These are phyloP conservation scores for Aspergillus sp. DNA, from an alignment of 2,329 filamentous ascomycete genomes.

Conservation along the genomic window DNA sequence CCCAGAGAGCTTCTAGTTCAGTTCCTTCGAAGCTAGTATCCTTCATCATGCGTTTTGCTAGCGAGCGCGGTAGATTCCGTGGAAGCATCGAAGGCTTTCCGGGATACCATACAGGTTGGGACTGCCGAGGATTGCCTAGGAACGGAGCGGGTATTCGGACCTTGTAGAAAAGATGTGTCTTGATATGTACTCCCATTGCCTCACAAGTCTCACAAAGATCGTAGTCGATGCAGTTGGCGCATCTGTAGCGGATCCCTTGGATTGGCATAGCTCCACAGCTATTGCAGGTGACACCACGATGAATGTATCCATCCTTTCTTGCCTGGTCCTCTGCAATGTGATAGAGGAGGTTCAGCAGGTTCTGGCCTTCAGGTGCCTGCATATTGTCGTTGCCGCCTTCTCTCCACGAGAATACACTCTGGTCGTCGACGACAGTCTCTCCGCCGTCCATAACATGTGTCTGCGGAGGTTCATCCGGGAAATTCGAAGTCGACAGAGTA, in stretches of 20 bases:
- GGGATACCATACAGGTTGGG: conserved; percentile 82
- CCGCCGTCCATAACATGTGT: conserved; percentile 30
- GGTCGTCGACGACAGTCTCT: conserved; percentile 42
- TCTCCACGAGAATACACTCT: conserved; percentile 47
- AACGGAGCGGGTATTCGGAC: conserved; percentile 86
- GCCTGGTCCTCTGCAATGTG: conserved; percentile 93
- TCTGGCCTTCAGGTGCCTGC: conserved; percentile 61
- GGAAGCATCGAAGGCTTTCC: conserved; percentile 75
- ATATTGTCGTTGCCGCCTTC: conserved; percentile 43
- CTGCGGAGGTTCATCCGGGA: conserved; percentile 27
- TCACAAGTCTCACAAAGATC: conserved; percentile 95
- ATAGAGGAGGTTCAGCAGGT: conserved; percentile 81
- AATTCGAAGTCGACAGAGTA: conserved; percentile 34
- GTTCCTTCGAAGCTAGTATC: conserved; percentile 80
- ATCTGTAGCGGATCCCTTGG: conserved; percentile 87
- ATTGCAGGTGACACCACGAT: conserved; percentile 90
- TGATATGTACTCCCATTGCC: conserved; percentile 67
- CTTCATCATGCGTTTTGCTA: conserved; percentile 67
- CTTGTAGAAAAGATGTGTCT: conserved; percentile 96
- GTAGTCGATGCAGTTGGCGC: conserved; percentile 92
- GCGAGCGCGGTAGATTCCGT: conserved; percentile 62
- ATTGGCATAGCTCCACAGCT: conserved; percentile 85
- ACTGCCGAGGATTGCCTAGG: conserved; percentile 73
- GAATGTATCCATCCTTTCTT: conserved; percentile 81
- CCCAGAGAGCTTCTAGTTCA: conserved; percentile 90